Conservation (phyloP, 768 basidiomycete genomes). For the Pleurotus cornucopiae region DNA sequence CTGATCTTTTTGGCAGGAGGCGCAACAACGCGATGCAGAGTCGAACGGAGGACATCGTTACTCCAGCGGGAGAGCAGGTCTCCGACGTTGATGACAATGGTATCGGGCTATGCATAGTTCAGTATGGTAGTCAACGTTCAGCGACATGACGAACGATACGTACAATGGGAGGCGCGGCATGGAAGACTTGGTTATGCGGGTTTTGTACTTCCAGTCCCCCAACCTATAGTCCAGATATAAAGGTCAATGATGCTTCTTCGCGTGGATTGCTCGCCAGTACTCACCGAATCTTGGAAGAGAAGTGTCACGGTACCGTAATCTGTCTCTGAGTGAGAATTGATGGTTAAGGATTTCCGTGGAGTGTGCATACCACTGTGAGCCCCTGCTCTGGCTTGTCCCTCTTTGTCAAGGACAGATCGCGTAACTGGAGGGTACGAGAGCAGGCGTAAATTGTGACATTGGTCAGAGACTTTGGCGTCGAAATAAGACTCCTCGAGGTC, state of each 20-base stretch:
- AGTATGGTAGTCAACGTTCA: background rate
- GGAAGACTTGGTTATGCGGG: constrained; percentile 67
- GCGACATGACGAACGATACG: constrained; percentile 17
- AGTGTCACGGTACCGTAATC: constrained; percentile 83
- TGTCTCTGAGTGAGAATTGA: constrained; percentile 14
- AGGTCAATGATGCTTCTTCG: background rate
- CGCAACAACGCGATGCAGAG: constrained; percentile 79
- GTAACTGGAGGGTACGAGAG: constrained; percentile 80
- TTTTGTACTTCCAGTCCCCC: constrained; percentile 83
- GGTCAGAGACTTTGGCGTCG: constrained; percentile 67
- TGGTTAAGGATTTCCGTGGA: background rate
- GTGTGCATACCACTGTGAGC: constrained; percentile 62
- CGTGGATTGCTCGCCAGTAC: constrained; percentile 8
- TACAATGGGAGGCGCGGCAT: constrained; percentile 76
- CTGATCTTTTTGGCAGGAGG: constrained; percentile 50
- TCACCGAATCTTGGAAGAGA: constrained; percentile 72
- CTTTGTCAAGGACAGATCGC: constrained; percentile 45
- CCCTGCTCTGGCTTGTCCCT: constrained; percentile 77
- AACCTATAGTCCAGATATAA: constrained; percentile 34
- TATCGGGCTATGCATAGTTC: constrained; percentile 52
- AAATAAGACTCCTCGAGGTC: constrained; percentile 72
- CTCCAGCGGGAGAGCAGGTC: constrained; percentile 83
- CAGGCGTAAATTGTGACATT: constrained; percentile 78
- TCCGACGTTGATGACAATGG: constrained; percentile 80
- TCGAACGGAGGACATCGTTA: constrained; percentile 75